Base-by-base conservation (phyloP, 345 rosid species). In the Leavenworthia alabamica region DNA sequence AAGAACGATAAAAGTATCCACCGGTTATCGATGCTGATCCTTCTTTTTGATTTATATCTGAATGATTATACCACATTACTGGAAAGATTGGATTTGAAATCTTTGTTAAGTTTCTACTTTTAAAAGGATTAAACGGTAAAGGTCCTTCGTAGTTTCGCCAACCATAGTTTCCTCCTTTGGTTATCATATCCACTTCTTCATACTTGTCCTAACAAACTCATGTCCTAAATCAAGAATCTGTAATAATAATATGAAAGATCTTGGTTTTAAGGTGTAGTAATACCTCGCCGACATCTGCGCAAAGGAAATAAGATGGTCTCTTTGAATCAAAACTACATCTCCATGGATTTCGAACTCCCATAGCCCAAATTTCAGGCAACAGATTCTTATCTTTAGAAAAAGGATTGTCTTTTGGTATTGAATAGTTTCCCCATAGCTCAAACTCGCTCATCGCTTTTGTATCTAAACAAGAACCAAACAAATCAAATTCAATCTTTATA, bases 321-420 rank as follows among this genome's bases (percentile, higher is more conserved):
- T 77, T 70, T n/a, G 78, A 49, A 77, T 84, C 83, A 33, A 80
- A 82, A 65, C 83, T 77, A 22, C 85, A 84, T 17, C 82, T 62
- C 87, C 86, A 78, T n/a, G 85, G 83, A 69, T 80, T 78, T 66
- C 77, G 63, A 0, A 81, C 59, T 13, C 90, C 86, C n/a, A 73
- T 48, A 8, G 85, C 87, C 82, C 83, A 82, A 12, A 84, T 84
- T 51, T 80, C 87, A 11, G 82, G 83, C 10, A 44, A 49, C 22
- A 77, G 43, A 45, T 70, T 78, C 35, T 71, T 33, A 37, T 82
- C 87, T 42, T 48, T 48, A 13, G 53, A 32, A 62, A 36, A 82
- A 0, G 85, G 87, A 71, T 84, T 80, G 48, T 82, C 83, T 36
- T 24, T 49, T 2, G 90, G 82, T 43, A 77, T 66, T 7, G 81